phyloP scores from a whole-genome alignment of 2,329 filamentous ascomycete genomes.

The Xylariaceae sp. region DNA sequence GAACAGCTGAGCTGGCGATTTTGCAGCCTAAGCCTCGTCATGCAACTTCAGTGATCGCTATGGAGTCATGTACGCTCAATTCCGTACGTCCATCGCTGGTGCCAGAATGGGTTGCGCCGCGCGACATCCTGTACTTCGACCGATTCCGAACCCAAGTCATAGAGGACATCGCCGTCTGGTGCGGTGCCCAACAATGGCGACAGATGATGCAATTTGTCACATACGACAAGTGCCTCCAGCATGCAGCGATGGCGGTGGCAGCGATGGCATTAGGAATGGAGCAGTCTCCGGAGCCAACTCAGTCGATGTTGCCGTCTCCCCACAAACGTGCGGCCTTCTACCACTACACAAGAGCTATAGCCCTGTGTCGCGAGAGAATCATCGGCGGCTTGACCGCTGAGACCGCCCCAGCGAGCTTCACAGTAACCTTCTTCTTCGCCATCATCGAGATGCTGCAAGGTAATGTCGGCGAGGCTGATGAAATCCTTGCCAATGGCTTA shows the following conservation, averaged over 20 bases:
- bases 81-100: slow-evolving; percentile 10
- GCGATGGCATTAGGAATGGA: slow-evolving; percentile 19
- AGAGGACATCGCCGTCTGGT: slow-evolving; percentile 15
- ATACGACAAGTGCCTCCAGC: slow-evolving; percentile 14
- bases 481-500: slow-evolving; percentile 11
- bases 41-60: no score
- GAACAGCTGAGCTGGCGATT: no score
- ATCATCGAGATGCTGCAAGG: slow-evolving; percentile 19
- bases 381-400: slow-evolving; percentile 10
- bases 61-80: not conserved
- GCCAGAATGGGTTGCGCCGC: slow-evolving; percentile 10
- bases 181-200: slow-evolving; percentile 14
- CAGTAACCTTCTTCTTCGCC: slow-evolving; percentile 18
- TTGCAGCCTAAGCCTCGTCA: no score
- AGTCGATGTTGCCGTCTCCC: not conserved
- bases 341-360: slow-evolving; percentile 17
- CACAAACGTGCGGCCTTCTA: slow-evolving; percentile 11
- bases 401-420: slow-evolving; percentile 11
- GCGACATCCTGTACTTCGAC: slow-evolving; percentile 18
- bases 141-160: slow-evolving; percentile 16
- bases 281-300: slow-evolving; percentile 3
- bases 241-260: slow-evolving; percentile 14
- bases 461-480: slow-evolving; percentile 14
- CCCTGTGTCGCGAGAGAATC: slow-evolving; percentile 11
- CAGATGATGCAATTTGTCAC: slow-evolving; percentile 14